phyloP scores from a whole-genome alignment of 2,329 filamentous ascomycete genomes.

The Biscogniauxia mediterranea region DNA sequence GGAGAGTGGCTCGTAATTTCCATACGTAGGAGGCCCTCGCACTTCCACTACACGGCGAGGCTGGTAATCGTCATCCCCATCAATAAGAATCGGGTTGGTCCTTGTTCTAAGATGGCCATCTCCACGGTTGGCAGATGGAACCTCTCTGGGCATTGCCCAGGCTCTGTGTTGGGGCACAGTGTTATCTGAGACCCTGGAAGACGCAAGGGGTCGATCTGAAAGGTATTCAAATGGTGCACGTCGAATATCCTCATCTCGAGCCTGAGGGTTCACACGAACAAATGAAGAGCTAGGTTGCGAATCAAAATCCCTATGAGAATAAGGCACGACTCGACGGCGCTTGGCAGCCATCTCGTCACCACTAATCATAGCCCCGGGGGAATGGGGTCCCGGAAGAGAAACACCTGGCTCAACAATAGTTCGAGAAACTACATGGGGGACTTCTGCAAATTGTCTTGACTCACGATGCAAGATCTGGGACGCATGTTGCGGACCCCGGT shows the following conservation, averaged over 20 bases:
- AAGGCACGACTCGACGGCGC: slow-evolving; percentile 24
- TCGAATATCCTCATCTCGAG: slow-evolving; percentile 17
- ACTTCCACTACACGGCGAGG: slow-evolving; percentile 25
- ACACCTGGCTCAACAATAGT: slow-evolving; percentile 17
- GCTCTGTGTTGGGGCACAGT: slow-evolving; percentile 12
- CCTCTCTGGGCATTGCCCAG: slow-evolving; percentile 15
- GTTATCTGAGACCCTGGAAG: slow-evolving; percentile 5
- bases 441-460: slow-evolving; percentile 19
- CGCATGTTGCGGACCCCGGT: slow-evolving; percentile 11
- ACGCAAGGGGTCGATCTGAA: slow-evolving; percentile 11
- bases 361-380: slow-evolving; percentile 17
- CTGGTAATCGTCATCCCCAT: slow-evolving; percentile 16
- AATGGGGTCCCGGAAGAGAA: slow-evolving; percentile 16
- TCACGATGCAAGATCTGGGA: slow-evolving; percentile 18
- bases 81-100: slow-evolving; percentile 23
- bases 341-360: slow-evolving; percentile 22
- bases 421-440: slow-evolving; percentile 22
- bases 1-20: slow-evolving; percentile 16
- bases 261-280: slow-evolving; percentile 21
- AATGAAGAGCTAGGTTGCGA: slow-evolving; percentile 19
- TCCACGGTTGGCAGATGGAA: slow-evolving; percentile 15
- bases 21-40: slow-evolving; percentile 17
- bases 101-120: slow-evolving; percentile 17
- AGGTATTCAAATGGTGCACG: slow-evolving; percentile 16
- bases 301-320: slow-evolving; percentile 21